Conservation (phyloP, 164 flowering plant species). For the Litsea cubeba region DNA sequence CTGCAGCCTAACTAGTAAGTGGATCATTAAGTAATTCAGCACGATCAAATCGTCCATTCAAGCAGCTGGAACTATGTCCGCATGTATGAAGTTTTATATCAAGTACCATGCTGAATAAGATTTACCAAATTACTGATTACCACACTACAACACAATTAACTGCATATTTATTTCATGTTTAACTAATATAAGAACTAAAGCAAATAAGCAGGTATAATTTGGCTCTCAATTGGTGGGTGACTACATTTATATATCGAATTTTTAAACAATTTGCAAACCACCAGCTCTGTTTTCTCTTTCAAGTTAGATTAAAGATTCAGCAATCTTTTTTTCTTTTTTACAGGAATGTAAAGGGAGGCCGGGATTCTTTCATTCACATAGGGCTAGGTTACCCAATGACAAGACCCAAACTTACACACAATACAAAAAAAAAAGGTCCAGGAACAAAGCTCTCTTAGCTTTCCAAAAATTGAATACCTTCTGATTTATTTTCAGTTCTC, state of each 20-base stretch:
- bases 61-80: too few relatives aligned
- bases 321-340: not conserved
- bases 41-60: too few relatives aligned
- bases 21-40: too few relatives aligned
- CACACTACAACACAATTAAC: not conserved
- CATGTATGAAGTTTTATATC: not conserved
- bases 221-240: constrained; percentile 2
- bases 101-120: not conserved
- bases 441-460: constrained; percentile 4
- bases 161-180: constrained; percentile 1
- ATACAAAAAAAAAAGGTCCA: not conserved
- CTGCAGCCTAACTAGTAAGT: too few relatives aligned
- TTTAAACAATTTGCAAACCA: not conserved
- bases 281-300: constrained; percentile 4
- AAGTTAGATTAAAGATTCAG: not conserved
- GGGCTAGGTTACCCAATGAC: constrained; percentile 4
- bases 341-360: not conserved
- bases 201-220: constrained; percentile 10
- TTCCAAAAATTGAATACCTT: constrained; percentile 17
- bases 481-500: constrained; percentile 4
- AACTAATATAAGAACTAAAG: not conserved
- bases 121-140: not conserved
- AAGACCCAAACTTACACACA: constrained; percentile 1
- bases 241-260: constrained; percentile 5
- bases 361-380: constrained; percentile 12